Conservation (phyloP, 768 basidiomycete species). For the Termitomyces sp. region DNA sequence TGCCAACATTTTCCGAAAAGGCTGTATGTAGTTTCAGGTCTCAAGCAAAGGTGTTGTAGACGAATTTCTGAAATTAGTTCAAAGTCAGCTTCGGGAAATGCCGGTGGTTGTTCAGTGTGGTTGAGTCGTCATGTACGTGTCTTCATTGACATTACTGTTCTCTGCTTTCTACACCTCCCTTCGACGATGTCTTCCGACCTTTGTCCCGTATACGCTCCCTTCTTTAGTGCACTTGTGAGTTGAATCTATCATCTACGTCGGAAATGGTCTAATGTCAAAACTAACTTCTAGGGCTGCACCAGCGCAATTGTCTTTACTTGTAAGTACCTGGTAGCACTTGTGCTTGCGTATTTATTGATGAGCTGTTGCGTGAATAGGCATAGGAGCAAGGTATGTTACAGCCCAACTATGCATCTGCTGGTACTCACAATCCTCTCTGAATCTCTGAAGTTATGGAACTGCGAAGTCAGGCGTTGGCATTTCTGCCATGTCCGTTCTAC, state of each 20-base stretch:
- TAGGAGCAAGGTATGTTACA: conserved; percentile 73
- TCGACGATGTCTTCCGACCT: conserved; percentile 62
- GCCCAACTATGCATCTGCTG: conserved; percentile 14
- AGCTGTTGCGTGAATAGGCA: conserved; percentile 43
- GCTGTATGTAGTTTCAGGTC: too few species aligned
- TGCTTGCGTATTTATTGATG: conserved; percentile 6
- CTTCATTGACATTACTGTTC: conserved; percentile 12
- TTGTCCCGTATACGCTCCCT: conserved; percentile 95
- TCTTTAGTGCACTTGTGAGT: conserved; percentile 94
- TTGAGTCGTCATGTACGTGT: conserved; percentile 12
- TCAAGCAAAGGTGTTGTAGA: too few species aligned
- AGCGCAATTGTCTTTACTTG: conserved; percentile 63
- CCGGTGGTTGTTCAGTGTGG: conserved; percentile 3
- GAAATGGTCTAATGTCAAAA: background rate
- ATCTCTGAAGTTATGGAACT: conserved; percentile 80
- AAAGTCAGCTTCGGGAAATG: conserved; percentile 15
- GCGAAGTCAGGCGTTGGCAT: conserved; percentile 97
- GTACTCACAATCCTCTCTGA: conserved; percentile 2
- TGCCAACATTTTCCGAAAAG: too few species aligned
- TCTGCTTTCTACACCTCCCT: conserved; percentile 14
- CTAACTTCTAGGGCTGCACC: conserved; percentile 75
- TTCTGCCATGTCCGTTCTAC: conserved; percentile 95
- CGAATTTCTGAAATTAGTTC: background rate
- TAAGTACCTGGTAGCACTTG: conserved; percentile 38
- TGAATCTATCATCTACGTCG: background rate